Evolutionary conservation across 2,329 filamentous ascomycete species (phyloP), one percentile per base, ranked within the genome.

Genomic region (Fusarium decemcellulare): DNA sequence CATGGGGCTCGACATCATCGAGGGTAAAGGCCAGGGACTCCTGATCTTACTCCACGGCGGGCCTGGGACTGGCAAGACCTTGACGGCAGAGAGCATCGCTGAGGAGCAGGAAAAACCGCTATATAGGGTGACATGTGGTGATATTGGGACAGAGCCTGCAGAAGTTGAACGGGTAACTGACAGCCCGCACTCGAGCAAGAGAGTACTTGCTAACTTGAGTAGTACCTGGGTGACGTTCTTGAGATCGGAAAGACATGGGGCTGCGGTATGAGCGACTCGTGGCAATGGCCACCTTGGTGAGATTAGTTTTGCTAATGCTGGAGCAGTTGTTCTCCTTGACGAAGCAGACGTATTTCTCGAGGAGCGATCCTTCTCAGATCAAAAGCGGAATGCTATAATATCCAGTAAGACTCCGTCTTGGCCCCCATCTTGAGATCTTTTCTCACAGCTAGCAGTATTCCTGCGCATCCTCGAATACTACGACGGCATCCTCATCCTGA

Each of bases 391-490:
- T 51, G 32, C 47, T 18, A 63, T 66, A n/a, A 63, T 63, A 8
- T 66, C 59, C 27, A 63, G 63, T 65, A 59, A 2, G 7, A 18
- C 16, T 12, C 14, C 12, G 10, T 27, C 12, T 5, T n/a, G 32
- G 12, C 32, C 32, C 30, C 5, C 51, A 6, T 30, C 14, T 53
- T 2, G 7, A 15, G 14, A 37, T 27, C 4, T 10, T 46, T 14
- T 0, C 47, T 65, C n/a, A 64, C 40, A 27, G 3, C 2, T 7
- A 8, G 29, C 16, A 79, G 81, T 83, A 4, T 83, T 84, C 52
- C 75, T 84, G 6, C 76, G 81, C 0, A 74, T 79, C 0, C 70
- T 84, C 1, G 81, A 83, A 58, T 83, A 82, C 68, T 83, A 81
- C 57, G 63, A 71, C 3, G 82, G 82, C 1, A 80, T 84, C 52